These are phyloP conservation scores for Hanseniaspora lindneri DNA, from an alignment of 805 yeast genomes.

Conservation along the genomic window DNA sequence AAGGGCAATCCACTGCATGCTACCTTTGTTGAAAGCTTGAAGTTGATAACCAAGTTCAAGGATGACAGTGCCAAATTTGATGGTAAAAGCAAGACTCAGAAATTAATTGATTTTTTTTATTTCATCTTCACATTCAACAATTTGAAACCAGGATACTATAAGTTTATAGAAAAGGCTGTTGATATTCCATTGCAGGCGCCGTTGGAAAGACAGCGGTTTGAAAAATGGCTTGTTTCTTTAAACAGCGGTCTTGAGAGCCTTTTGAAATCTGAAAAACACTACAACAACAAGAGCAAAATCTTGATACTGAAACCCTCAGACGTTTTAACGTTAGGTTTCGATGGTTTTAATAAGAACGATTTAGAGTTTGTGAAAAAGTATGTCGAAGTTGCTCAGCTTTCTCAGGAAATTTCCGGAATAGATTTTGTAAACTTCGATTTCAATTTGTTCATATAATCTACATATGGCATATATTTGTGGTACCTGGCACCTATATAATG, in stretches of 20 bases:
- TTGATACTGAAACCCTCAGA: constrained; percentile 19
- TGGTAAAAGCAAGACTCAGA: constrained; percentile 7
- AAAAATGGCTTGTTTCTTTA: constrained; percentile 1
- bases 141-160: constrained; percentile 13
- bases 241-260: not conserved
- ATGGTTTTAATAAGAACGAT: constrained; percentile 29
- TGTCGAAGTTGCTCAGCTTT: constrained; percentile 2
- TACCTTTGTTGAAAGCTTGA: constrained; percentile 12
- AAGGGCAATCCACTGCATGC: constrained; percentile 2
- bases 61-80: constrained; percentile 6
- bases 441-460: constrained; percentile 7
- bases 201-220: constrained; percentile 8
- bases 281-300: not conserved
- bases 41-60: constrained; percentile 3
- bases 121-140: constrained; percentile 10
- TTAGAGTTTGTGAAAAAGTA: constrained; percentile 21
- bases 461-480: too few species aligned
- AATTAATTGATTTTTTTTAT: constrained; percentile 12
- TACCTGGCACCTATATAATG: constrained; percentile 28
- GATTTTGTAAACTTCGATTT: constrained; percentile 10
- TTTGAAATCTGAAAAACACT: not conserved
- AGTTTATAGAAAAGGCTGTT: constrained; percentile 1
- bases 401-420: not conserved
- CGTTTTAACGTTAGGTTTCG: constrained; percentile 23
- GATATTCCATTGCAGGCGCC: constrained; percentile 16